Conservation (phyloP, 2,329 filamentous ascomycete species). For the Pezicula neosporulosa region DNA sequence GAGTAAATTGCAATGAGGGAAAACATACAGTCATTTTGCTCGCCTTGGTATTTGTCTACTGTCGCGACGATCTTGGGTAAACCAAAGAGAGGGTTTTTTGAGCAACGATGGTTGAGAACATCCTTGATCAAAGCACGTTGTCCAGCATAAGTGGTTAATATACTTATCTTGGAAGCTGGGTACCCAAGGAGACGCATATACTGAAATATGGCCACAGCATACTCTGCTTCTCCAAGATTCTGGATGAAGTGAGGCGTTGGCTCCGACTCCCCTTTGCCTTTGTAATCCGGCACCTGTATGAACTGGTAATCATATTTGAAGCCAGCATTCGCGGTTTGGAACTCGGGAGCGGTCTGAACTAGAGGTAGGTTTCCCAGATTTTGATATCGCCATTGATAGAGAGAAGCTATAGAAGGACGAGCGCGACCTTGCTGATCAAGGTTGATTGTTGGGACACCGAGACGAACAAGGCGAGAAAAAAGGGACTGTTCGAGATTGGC, state of each 20-base stretch:
- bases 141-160: slow-evolving; percentile 90
- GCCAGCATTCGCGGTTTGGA: slow-evolving; percentile 79
- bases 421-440: slow-evolving; percentile 94
- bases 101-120: slow-evolving; percentile 80
- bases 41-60: slow-evolving; percentile 97
- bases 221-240: slow-evolving; percentile 95
- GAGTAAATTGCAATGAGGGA: background rate
- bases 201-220: slow-evolving; percentile 90
- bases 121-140: slow-evolving; percentile 86
- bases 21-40: slow-evolving; percentile 94
- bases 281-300: slow-evolving; percentile 92
- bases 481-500: slow-evolving; percentile 95
- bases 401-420: slow-evolving; percentile 77
- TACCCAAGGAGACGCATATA: slow-evolving; percentile 98
- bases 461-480: slow-evolving; percentile 83
- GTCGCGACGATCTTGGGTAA: slow-evolving; percentile 87
- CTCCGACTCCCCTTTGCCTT: slow-evolving; percentile 82
- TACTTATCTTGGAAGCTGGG: slow-evolving; percentile 69
- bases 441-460: slow-evolving; percentile 87
- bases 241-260: slow-evolving; percentile 94
- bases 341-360: slow-evolving; percentile 67
- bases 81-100: slow-evolving; percentile 79
- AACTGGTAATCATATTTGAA: slow-evolving; percentile 96
- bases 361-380: slow-evolving; percentile 75
- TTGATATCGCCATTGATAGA: slow-evolving; percentile 93